Percentiles rank a stretch among this genome's conserved stretches.
These are phyloP conservation scores for Cupressus sempervirens DNA, from an alignment of 75 land plant species.

Conservation along the genomic window DNA sequence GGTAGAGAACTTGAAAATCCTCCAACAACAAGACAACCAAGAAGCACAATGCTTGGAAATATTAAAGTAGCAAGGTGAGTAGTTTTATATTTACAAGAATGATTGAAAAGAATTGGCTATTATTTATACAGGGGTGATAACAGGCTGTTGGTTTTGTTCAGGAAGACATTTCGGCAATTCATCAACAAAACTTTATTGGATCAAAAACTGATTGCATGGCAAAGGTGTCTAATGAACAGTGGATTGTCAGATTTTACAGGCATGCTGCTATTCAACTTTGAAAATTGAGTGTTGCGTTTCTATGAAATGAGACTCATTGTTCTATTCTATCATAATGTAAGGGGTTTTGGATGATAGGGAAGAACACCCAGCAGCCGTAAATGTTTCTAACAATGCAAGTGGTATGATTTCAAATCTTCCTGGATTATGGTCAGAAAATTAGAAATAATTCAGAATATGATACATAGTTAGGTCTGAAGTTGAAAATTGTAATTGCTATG, in stretches of 20 bases:
- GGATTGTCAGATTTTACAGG: constrained; percentile 61
- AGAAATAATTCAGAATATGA: neutral
- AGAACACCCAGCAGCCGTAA: constrained; percentile 68
- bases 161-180: constrained; percentile 78
- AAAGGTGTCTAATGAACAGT: constrained; percentile 34
- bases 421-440: neutral
- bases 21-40: constrained; percentile 62
- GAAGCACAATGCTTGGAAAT: constrained; percentile 54
- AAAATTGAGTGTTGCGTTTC: neutral
- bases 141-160: constrained; percentile 14
- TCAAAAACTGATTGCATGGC: constrained; percentile 60
- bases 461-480: neutral
- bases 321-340: constrained; percentile 9
- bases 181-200: constrained; percentile 58
- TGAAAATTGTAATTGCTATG: neutral
- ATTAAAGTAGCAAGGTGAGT: constrained; percentile 54
- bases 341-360: constrained; percentile 79
- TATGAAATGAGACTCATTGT: neutral
- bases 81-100: neutral
- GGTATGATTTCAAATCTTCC: constrained; percentile 36
- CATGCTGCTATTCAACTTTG: constrained; percentile 5
- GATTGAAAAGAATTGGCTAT: neutral
- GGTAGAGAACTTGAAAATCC: constrained; percentile 52
- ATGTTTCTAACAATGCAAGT: constrained; percentile 53
- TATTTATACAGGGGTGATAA: neutral